phyloP scores from a whole-genome alignment of 2,329 filamentous ascomycete species.

The Curvularia eragrostidis region DNA sequence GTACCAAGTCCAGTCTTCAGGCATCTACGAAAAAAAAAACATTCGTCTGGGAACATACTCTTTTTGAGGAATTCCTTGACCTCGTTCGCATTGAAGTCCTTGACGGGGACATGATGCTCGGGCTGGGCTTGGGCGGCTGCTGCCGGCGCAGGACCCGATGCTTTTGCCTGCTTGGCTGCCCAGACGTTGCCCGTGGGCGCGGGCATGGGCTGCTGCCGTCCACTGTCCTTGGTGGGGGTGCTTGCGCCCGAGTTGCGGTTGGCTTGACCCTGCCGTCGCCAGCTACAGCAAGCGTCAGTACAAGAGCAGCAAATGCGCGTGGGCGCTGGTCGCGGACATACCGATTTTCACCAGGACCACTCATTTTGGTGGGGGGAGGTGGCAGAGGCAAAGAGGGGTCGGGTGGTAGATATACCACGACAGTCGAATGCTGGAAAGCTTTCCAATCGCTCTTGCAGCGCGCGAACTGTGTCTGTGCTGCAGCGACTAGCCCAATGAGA shows the following conservation, averaged over 20 bases:
- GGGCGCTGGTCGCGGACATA: slow-evolving; percentile 20
- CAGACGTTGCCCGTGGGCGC: slow-evolving; percentile 45
- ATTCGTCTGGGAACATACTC: slow-evolving; percentile 33
- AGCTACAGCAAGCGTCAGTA: slow-evolving; percentile 38
- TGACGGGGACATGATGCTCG: slow-evolving; percentile 46
- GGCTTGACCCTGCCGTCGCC: slow-evolving; percentile 45
- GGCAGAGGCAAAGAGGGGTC: slow-evolving; percentile 37
- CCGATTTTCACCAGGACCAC: slow-evolving; percentile 50
- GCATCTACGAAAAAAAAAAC: neutral
- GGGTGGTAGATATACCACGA: slow-evolving; percentile 36
- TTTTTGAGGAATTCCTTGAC: slow-evolving; percentile 53
- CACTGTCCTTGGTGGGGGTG: slow-evolving; percentile 44
- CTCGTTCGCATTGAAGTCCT: slow-evolving; percentile 54
- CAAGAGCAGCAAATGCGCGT: neutral
- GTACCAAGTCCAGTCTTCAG: neutral
- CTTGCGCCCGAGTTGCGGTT: slow-evolving; percentile 43
- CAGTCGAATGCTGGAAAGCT: slow-evolving; percentile 31
- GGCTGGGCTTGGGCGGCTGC: slow-evolving; percentile 27
- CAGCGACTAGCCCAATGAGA: slow-evolving; percentile 27
- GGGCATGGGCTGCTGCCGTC: slow-evolving; percentile 43
- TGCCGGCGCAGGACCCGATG: slow-evolving; percentile 25
- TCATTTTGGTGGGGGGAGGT: slow-evolving; percentile 42
- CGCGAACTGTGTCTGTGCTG: slow-evolving; percentile 34
- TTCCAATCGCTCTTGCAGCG: slow-evolving; percentile 29
- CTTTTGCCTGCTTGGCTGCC: slow-evolving; percentile 42